These are phyloP conservation scores for Ogataea paraovalis DNA, from an alignment of 805 yeast species.

Conservation along the genomic window DNA sequence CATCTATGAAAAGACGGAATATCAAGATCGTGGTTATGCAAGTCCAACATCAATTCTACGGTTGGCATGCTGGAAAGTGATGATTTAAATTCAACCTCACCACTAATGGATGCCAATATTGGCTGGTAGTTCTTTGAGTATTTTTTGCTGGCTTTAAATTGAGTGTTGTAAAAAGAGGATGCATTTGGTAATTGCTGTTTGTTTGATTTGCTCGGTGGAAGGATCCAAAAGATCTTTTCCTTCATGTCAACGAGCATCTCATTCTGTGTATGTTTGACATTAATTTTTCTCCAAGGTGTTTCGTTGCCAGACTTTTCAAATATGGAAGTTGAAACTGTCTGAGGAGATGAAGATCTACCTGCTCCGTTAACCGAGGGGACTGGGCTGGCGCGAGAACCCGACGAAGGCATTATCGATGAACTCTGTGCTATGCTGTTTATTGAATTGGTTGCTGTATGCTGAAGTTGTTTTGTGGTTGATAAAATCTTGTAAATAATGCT, in stretches of 20 bases:
- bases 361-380: constrained; percentile 3
- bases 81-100: constrained; percentile 59
- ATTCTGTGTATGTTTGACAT: constrained; percentile 70
- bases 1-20: constrained; percentile 69
- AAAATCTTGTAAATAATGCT: constrained; percentile 52
- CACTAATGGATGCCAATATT: constrained; percentile 53
- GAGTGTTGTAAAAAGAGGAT: constrained; percentile 30
- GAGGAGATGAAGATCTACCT: constrained; percentile 6
- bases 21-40: constrained; percentile 44
- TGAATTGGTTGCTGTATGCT: constrained; percentile 30
- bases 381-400: constrained; percentile 14
- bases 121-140: constrained; percentile 28
- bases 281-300: constrained; percentile 76
- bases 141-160: constrained; percentile 4
- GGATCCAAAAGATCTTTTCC: constrained; percentile 58
- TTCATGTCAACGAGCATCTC: constrained; percentile 82
- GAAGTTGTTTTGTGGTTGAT: constrained; percentile 34
- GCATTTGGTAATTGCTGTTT: constrained; percentile 5
- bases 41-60: constrained; percentile 52
- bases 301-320: constrained; percentile 34
- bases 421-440: constrained; percentile 26
- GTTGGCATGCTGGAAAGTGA: constrained; percentile 77
- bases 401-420: constrained; percentile 17
- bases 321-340: constrained; percentile 15
- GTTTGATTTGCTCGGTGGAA: constrained; percentile 31